Evolutionary conservation across 2,329 filamentous ascomycete species (phyloP).

Genomic region (Epichloe bromicola): DNA sequence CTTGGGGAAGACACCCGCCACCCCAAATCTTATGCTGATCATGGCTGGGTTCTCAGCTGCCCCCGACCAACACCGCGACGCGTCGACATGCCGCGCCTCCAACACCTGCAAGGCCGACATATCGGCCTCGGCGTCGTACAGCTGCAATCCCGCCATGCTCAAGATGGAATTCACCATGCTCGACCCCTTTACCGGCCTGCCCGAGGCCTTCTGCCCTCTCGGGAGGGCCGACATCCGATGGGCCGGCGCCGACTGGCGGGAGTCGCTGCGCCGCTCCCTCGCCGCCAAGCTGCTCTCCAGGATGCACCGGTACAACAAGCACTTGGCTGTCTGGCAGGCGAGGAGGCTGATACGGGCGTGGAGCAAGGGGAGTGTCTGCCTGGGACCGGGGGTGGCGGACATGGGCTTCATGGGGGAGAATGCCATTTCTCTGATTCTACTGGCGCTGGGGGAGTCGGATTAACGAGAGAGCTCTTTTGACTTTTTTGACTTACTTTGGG

Average conservation of each 20-base stretch:
- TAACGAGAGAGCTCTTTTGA: neutral
- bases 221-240: constrained; percentile 16
- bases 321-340: constrained; percentile 18
- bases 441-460: constrained; percentile 9
- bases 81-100: constrained; percentile 9
- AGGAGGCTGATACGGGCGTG: constrained; percentile 13
- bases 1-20: too few species aligned
- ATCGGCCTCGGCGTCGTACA: constrained; percentile 15
- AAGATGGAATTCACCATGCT: constrained; percentile 15
- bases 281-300: constrained; percentile 12
- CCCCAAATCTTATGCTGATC: neutral
- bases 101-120: constrained; percentile 10
- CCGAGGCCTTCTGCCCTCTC: constrained; percentile 14
- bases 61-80: constrained; percentile 1
- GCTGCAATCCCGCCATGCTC: constrained; percentile 15
- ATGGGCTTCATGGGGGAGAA: constrained; percentile 13
- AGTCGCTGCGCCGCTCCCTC: constrained; percentile 10
- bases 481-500: too few species aligned
- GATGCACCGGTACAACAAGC: constrained; percentile 19
- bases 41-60: neutral
- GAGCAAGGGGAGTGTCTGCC: constrained; percentile 14
- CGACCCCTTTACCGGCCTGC: constrained; percentile 8
- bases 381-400: constrained; percentile 10
- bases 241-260: constrained; percentile 12
- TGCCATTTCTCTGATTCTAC: constrained; percentile 10